A percentile compares a stretch with the other conserved stretches of the same genome.
Evolutionary conservation across 2,329 filamentous ascomycete species (phyloP).

Genomic region (Apiospora aurea): DNA sequence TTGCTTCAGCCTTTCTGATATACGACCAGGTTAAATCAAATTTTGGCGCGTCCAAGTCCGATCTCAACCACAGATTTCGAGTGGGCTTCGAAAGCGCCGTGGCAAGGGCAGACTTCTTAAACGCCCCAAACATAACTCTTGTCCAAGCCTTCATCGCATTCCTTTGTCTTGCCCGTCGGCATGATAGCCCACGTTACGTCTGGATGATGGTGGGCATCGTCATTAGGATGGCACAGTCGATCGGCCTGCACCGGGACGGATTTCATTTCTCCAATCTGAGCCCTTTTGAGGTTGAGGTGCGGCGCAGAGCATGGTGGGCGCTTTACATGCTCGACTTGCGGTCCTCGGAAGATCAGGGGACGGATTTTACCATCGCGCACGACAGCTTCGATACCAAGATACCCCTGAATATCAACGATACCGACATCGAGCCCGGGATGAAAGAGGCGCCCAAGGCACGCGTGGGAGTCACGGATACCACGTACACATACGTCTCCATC

Average conservation of each 20-base stretch:
- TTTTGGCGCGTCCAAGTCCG: constrained; percentile 48
- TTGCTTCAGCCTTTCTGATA: constrained; percentile 24
- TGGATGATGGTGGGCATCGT: constrained; percentile 67
- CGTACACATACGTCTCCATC: constrained; percentile 44
- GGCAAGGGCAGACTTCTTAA: constrained; percentile 56
- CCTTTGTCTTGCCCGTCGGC: constrained; percentile 57
- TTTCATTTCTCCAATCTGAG: constrained; percentile 56
- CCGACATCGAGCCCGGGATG: constrained; percentile 50
- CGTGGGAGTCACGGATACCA: constrained; percentile 55
- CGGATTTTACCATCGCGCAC: constrained; percentile 61
- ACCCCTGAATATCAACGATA: constrained; percentile 57
- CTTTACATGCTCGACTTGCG: constrained; percentile 66
- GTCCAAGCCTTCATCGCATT: constrained; percentile 61
- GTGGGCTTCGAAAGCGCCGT: constrained; percentile 55
- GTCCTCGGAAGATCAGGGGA: constrained; percentile 68
- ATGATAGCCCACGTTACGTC: constrained; percentile 48
- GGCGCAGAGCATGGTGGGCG: constrained; percentile 67
- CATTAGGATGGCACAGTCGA: constrained; percentile 64
- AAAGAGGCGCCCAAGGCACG: constrained; percentile 44
- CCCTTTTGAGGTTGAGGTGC: constrained; percentile 68
- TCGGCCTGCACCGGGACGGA: constrained; percentile 68
- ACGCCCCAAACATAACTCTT: constrained; percentile 56
- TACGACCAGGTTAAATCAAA: constrained; percentile 33
- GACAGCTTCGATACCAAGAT: constrained; percentile 65
- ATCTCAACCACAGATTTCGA: constrained; percentile 48